These are phyloP conservation scores for Didymella pomorum DNA, from an alignment of 2,329 filamentous ascomycete genomes.

Conservation along the genomic window DNA sequence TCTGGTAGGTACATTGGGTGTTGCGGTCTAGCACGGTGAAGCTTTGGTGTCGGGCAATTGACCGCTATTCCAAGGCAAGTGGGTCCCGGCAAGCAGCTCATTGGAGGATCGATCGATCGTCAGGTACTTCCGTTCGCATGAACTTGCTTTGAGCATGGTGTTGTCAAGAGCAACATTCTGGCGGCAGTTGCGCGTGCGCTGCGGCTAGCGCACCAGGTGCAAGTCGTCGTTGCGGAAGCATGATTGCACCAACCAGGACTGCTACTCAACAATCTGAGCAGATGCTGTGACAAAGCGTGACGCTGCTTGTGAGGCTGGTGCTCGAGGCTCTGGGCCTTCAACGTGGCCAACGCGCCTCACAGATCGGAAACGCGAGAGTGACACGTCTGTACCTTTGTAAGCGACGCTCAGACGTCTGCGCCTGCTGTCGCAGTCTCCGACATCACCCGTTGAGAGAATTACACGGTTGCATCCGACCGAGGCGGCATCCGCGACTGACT, in stretches of 20 bases:
- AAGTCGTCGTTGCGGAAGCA: not conserved
- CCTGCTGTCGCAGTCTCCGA: conserved; percentile 1
- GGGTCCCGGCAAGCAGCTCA: conserved; percentile 12
- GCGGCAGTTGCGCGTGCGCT: conserved; percentile 1
- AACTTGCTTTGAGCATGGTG: conserved; percentile 6
- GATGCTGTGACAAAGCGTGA: conserved; percentile 5
- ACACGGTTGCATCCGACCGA: not conserved
- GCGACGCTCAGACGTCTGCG: not conserved
- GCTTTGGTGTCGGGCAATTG: conserved; percentile 21
- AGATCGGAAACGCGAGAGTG: conserved; percentile 18
- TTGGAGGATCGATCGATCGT: conserved; percentile 17
- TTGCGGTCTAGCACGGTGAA: conserved; percentile 15
- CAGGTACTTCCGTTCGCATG: conserved; percentile 9
- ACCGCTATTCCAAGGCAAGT: conserved; percentile 18
- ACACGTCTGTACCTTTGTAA: conserved; percentile 17
- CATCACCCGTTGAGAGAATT: not conserved
- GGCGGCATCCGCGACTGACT: not conserved
- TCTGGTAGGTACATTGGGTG: conserved; percentile 11
- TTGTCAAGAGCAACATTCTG: conserved; percentile 11
- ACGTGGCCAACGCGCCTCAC: conserved; percentile 20
- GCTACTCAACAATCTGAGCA: not conserved
- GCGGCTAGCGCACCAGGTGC: not conserved
- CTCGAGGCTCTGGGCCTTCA: not conserved
- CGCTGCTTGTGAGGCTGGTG: conserved; percentile 4
- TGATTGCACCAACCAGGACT: not conserved